Conservation (phyloP, 768 basidiomycete genomes). For the Sarcomyxa edulis region DNA sequence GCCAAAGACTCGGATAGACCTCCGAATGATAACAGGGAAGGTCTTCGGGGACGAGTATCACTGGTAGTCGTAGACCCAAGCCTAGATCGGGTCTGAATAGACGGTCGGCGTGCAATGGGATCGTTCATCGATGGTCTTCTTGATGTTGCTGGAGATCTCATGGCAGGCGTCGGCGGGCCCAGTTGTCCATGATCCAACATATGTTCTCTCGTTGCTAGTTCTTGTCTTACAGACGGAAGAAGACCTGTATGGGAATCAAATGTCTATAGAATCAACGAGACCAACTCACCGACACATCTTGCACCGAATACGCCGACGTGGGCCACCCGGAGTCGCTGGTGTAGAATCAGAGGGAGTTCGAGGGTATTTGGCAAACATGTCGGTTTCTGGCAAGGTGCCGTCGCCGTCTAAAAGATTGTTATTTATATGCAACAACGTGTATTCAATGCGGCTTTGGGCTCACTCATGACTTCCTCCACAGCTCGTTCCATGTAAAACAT, state of each 20-base stretch:
- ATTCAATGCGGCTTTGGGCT: constrained; percentile 27
- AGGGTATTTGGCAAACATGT: constrained; percentile 77
- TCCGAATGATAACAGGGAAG: constrained; percentile 23
- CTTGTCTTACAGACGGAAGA: constrained; percentile 59
- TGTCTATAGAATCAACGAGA: background rate
- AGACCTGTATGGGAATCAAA: background rate
- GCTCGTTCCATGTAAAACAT: constrained; percentile 82
- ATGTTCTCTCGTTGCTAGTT: constrained; percentile 86
- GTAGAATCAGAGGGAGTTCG: constrained; percentile 57
- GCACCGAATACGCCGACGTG: constrained; percentile 70
- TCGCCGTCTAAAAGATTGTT: constrained; percentile 56
- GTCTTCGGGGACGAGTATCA: constrained; percentile 24
- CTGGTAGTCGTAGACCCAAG: constrained; percentile 12
- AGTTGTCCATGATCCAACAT: constrained; percentile 89
- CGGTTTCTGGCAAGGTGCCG: constrained; percentile 53
- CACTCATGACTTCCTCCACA: constrained; percentile 74
- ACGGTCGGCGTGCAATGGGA: constrained; percentile 12
- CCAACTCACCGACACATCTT: constrained; percentile 77
- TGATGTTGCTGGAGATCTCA: constrained; percentile 30
- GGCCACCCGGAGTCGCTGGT: constrained; percentile 51
- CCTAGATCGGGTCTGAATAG: constrained; percentile 18
- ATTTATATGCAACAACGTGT: background rate
- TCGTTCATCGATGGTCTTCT: constrained; percentile 4
- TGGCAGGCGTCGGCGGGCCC: constrained; percentile 50
- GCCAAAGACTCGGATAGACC: constrained; percentile 33